phyloP scores from a whole-genome alignment of 371 early-diverging fungal species.

The Mucor mucedo region DNA sequence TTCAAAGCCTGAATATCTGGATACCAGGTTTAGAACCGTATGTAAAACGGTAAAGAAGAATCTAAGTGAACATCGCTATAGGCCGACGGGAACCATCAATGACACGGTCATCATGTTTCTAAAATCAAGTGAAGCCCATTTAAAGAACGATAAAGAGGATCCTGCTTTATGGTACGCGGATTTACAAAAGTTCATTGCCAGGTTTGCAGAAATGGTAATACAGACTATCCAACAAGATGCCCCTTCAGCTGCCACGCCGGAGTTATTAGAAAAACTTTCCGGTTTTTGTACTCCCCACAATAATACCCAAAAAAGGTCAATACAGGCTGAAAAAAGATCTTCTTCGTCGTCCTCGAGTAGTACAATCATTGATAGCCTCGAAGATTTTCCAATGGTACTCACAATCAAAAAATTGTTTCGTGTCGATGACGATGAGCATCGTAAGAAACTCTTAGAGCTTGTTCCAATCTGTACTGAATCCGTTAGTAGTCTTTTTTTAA shows the following conservation, averaged over 20 bases:
- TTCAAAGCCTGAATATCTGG: constrained; percentile 34
- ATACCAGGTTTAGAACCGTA: constrained; percentile 32
- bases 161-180: constrained; percentile 36
- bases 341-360: constrained; percentile 6
- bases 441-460: constrained; percentile 26
- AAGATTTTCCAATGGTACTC: constrained; percentile 33
- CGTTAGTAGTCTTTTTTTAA: constrained; percentile 18
- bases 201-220: constrained; percentile 45
- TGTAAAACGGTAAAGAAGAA: constrained; percentile 27
- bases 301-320: constrained; percentile 7
- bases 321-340: constrained; percentile 2
- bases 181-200: constrained; percentile 37
- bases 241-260: constrained; percentile 42
- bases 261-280: constrained; percentile 37
- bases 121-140: constrained; percentile 38
- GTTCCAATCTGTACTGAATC: constrained; percentile 35
- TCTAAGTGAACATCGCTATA: constrained; percentile 38
- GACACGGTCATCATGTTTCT: constrained; percentile 45
- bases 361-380: constrained; percentile 7
- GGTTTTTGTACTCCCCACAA: constrained; percentile 15
- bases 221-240: constrained; percentile 48
- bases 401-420: constrained; percentile 35
- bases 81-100: constrained; percentile 42
- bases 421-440: constrained; percentile 27
- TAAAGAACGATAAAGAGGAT: constrained; percentile 25